Evolutionary conservation across 805 yeast genomes (phyloP).

Genomic region (Isabelozyma rhagii): DNA sequence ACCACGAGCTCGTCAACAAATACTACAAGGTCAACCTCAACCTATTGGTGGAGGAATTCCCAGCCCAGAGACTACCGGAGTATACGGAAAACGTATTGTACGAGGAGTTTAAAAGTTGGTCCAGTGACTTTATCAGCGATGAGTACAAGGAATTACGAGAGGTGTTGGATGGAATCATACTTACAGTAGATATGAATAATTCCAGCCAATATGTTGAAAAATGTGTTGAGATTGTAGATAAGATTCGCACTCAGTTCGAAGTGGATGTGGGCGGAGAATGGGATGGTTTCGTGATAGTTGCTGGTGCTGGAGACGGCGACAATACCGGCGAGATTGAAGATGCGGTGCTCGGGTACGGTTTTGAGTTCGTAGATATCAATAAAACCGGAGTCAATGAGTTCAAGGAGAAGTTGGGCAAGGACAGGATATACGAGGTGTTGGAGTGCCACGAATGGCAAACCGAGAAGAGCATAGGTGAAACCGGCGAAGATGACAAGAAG

Average conservation of each 20-base stretch:
- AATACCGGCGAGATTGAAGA: conserved; percentile 36
- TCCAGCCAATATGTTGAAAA: conserved; percentile 13
- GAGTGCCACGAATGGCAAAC: conserved; percentile 48
- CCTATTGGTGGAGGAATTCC: conserved; percentile 37
- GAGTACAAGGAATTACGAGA: conserved; percentile 45
- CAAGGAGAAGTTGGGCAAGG: conserved; percentile 40
- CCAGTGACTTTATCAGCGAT: conserved; percentile 29
- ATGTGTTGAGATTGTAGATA: conserved; percentile 12
- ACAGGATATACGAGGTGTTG: conserved; percentile 43
- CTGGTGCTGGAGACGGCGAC: conserved; percentile 15
- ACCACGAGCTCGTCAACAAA: conserved; percentile 22
- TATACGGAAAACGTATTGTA: too few species aligned
- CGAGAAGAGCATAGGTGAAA: neutral
- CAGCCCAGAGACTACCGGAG: conserved; percentile 3
- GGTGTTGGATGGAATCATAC: conserved; percentile 43
- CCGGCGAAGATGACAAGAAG: conserved; percentile 15
- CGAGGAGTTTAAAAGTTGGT: conserved; percentile 33
- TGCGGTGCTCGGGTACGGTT: conserved; percentile 30
- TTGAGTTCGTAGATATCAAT: conserved; percentile 39
- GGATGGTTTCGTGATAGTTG: conserved; percentile 25
- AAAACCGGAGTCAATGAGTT: conserved; percentile 38
- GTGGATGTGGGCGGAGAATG: conserved; percentile 6
- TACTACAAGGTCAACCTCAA: conserved; percentile 29
- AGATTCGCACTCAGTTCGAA: conserved; percentile 9
- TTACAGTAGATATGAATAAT: conserved; percentile 31